These are phyloP conservation scores for Phytophthora tubulina DNA, from an alignment of 352 stramenopile species.

Conservation along the genomic window DNA sequence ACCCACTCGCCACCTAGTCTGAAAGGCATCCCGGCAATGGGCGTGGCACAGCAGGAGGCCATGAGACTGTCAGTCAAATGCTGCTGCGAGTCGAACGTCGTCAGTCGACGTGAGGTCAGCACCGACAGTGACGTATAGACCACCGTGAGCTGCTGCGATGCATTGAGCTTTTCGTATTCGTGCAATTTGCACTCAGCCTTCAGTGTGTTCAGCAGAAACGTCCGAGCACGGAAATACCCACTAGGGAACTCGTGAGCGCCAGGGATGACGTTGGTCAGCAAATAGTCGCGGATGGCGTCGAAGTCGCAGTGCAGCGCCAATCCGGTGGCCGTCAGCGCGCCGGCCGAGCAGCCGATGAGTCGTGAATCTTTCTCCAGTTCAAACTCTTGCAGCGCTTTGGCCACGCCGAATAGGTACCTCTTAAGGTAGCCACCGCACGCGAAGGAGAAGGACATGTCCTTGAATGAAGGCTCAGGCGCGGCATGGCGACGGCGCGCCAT, in stretches of 20 bases:
- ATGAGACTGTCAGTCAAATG: conserved; percentile 66
- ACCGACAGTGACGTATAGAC: conserved; percentile 80
- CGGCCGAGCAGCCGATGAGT: conserved; percentile 85
- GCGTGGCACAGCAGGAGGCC: conserved; percentile 79
- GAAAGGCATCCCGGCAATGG: conserved; percentile 85
- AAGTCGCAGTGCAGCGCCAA: conserved; percentile 79
- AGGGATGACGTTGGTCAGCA: conserved; percentile 67
- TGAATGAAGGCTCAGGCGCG: neutral
- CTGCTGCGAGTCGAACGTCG: conserved; percentile 65
- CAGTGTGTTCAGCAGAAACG: conserved; percentile 71
- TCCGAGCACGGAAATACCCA: conserved; percentile 70
- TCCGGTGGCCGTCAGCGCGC: conserved; percentile 75
- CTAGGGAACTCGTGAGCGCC: conserved; percentile 53
- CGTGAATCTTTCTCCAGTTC: conserved; percentile 64
- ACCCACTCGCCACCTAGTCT: conserved; percentile 81
- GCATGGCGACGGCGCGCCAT: conserved; percentile 3
- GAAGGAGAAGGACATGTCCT: conserved; percentile 77
- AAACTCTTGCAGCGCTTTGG: conserved; percentile 84
- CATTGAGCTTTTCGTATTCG: conserved; percentile 62
- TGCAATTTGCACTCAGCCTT: conserved; percentile 50
- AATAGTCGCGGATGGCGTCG: conserved; percentile 70
- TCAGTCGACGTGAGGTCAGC: conserved; percentile 70
- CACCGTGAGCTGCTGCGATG: conserved; percentile 56
- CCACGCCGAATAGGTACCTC: conserved; percentile 90
- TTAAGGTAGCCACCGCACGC: conserved; percentile 88